Conservation (phyloP, 2,329 filamentous ascomycete species). For the Fusarium nanum region DNA sequence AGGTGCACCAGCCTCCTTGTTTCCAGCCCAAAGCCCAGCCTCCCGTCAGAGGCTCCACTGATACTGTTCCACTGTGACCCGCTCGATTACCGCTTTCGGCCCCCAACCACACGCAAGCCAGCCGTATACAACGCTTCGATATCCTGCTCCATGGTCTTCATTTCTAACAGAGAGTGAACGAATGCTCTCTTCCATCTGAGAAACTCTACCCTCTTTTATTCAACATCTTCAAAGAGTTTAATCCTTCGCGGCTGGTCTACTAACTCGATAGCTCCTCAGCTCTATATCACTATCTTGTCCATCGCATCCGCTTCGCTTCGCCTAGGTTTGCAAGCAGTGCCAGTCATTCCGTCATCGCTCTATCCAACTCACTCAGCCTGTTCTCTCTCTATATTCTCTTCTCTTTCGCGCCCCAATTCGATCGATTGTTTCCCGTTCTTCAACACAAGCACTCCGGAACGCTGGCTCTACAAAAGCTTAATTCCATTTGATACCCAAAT, state of each 20-base stretch:
- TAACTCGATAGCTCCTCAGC: slow-evolving; percentile 28
- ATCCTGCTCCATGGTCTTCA: slow-evolving; percentile 39
- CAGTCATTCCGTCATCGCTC: slow-evolving; percentile 31
- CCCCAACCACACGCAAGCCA: slow-evolving; percentile 49
- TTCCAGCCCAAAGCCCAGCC: slow-evolving; percentile 49
- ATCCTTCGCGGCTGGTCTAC: slow-evolving; percentile 16
- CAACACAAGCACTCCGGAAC: slow-evolving; percentile 3
- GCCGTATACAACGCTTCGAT: slow-evolving; percentile 44
- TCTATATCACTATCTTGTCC: background rate
- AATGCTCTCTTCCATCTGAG: slow-evolving; percentile 21
- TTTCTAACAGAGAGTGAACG: slow-evolving; percentile 32
- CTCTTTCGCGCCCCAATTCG: slow-evolving; percentile 5
- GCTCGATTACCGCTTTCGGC: slow-evolving; percentile 44
- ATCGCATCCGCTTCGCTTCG: slow-evolving; percentile 6
- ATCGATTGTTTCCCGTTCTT: background rate
- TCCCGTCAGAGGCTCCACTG: slow-evolving; percentile 36
- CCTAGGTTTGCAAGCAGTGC: slow-evolving; percentile 7
- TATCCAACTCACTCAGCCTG: slow-evolving; percentile 3
- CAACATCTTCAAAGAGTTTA: slow-evolving; percentile 14
- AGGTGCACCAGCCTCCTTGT: slow-evolving; percentile 49
- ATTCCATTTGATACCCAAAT: slow-evolving; percentile 18
- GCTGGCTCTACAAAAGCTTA: slow-evolving; percentile 27
- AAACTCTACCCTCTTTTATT: slow-evolving; percentile 25
- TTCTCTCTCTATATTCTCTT: slow-evolving; percentile 6
- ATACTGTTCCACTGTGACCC: slow-evolving; percentile 36